Percentiles rank a stretch among this genome's conserved stretches.
phyloP scores from a whole-genome alignment of 805 yeast species.

The Wilhelminamyces savonicus region DNA sequence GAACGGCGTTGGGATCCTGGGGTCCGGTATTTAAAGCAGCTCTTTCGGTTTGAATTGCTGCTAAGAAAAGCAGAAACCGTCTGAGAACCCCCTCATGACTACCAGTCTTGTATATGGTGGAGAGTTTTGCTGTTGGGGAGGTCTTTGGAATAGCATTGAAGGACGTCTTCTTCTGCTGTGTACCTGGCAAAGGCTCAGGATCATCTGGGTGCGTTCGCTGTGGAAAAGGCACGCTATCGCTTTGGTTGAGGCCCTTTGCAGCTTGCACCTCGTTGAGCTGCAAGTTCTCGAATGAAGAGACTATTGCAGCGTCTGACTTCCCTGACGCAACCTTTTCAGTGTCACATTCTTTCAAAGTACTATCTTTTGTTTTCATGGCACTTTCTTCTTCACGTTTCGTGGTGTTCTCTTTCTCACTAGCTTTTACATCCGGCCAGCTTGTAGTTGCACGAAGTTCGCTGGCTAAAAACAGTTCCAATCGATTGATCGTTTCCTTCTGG shows the following conservation, averaged over 20 bases:
- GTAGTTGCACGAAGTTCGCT: background rate
- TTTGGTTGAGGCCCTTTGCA: no score
- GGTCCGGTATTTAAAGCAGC: slow-evolving; percentile 12
- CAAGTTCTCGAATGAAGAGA: slow-evolving; percentile 19
- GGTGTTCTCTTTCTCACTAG: background rate
- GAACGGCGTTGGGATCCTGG: slow-evolving; percentile 28
- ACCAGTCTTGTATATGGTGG: slow-evolving; percentile 3
- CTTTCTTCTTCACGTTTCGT: no score
- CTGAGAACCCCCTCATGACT: no score
- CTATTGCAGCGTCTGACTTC: slow-evolving; percentile 17
- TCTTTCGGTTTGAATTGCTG: slow-evolving; percentile 9
- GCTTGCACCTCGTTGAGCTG: background rate
- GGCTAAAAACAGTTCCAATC: background rate
- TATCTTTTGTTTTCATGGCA: no score
- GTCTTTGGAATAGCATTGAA: no score
- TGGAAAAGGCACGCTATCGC: no score
- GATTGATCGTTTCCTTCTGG: background rate
- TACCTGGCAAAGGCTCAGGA: no score
- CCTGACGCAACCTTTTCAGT: background rate
- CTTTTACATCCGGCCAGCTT: background rate
- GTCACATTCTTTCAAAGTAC: slow-evolving; percentile 2
- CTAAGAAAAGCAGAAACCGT: no score
- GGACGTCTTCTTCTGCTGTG: no score
- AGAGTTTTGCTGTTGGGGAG: slow-evolving; percentile 4
- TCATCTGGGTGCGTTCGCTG: no score